These are phyloP conservation scores for Chytriomyces sp. DNA, from an alignment of 192 early-diverging fungal species.

Conservation along the genomic window DNA sequence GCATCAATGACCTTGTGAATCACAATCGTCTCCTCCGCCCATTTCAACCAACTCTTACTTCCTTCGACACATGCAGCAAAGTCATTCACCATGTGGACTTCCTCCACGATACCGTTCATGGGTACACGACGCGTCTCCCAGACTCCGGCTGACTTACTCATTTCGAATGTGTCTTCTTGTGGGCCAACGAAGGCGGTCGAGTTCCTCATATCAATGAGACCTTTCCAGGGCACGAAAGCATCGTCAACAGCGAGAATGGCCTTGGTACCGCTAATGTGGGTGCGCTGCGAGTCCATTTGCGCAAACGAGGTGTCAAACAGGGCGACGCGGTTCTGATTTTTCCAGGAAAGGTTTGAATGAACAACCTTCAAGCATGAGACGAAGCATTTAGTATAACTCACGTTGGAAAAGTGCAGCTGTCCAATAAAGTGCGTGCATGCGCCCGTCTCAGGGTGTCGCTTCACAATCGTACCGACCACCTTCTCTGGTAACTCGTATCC, in stretches of 20 bases:
- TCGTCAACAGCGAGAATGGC: conserved; percentile 22
- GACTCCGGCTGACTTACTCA: conserved; percentile 3
- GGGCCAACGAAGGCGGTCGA: not conserved
- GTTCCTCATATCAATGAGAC: conserved; percentile 25
- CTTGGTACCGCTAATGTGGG: conserved; percentile 22
- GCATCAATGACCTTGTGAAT: conserved; percentile 28
- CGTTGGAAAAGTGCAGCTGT: conserved; percentile 14
- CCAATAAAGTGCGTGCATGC: conserved; percentile 21
- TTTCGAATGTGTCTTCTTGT: conserved; percentile 2
- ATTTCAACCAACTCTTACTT: not conserved
- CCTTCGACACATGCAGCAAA: conserved; percentile 25
- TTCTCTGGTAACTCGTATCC: conserved; percentile 27
- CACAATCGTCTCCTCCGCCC: conserved; percentile 16
- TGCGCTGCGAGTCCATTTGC: conserved; percentile 13
- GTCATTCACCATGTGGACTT: conserved; percentile 16
- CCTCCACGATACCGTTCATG: conserved; percentile 34
- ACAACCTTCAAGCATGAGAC: not conserved
- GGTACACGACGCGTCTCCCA: conserved; percentile 29
- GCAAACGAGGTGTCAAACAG: conserved; percentile 16
- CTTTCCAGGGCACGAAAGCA: conserved; percentile 19
- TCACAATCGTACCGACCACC: conserved; percentile 18
- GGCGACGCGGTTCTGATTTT: conserved; percentile 11
- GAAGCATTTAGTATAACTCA: not conserved
- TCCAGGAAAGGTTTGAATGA: not conserved
- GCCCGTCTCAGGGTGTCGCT: conserved; percentile 20